Conservation (phyloP, 176 grass and related monocot genomes). For the Cenchrus fungigraminus region DNA sequence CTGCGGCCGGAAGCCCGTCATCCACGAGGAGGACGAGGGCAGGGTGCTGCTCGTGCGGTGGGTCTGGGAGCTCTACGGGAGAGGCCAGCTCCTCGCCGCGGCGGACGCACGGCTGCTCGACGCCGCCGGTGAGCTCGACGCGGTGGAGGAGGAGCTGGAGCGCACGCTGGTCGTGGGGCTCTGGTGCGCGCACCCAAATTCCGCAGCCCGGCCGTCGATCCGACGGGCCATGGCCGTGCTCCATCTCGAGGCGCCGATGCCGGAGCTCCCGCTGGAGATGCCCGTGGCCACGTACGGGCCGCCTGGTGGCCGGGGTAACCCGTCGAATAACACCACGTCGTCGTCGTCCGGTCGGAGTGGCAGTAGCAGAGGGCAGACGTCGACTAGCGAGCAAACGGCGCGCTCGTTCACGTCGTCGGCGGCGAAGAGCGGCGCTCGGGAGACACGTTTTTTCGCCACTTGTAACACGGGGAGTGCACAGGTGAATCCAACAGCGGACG, state of each 20-base stretch:
- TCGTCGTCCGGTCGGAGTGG: background rate
- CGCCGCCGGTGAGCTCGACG: slow-evolving; percentile 17
- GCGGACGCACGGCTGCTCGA: slow-evolving; percentile 40
- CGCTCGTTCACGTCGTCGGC: background rate
- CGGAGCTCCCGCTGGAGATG: slow-evolving; percentile 52
- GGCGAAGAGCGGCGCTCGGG: background rate
- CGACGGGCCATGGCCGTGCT: slow-evolving; percentile 42
- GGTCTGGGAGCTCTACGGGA: slow-evolving; percentile 54
- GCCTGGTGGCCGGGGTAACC: background rate
- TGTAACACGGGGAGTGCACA: background rate
- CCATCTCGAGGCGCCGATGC: slow-evolving; percentile 37
- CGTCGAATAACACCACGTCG: background rate
- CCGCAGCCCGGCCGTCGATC: slow-evolving; percentile 41
- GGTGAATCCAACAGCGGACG: background rate
- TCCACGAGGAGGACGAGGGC: background rate
- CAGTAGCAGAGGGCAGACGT: background rate
- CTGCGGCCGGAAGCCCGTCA: slow-evolving; percentile 6
- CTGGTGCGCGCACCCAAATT: slow-evolving; percentile 62
- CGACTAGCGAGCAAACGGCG: background rate
- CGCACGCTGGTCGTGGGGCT: slow-evolving; percentile 55
- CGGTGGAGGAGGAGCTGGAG: slow-evolving; percentile 40
- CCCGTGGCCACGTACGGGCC: slow-evolving; percentile 25
- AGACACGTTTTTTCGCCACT: too few relatives aligned
- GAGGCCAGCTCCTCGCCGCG: slow-evolving; percentile 37
- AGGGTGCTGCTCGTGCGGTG: slow-evolving; percentile 34